phyloP scores from a whole-genome alignment of 2,329 filamentous ascomycete genomes.

The Torrubiella hemipterigena region DNA sequence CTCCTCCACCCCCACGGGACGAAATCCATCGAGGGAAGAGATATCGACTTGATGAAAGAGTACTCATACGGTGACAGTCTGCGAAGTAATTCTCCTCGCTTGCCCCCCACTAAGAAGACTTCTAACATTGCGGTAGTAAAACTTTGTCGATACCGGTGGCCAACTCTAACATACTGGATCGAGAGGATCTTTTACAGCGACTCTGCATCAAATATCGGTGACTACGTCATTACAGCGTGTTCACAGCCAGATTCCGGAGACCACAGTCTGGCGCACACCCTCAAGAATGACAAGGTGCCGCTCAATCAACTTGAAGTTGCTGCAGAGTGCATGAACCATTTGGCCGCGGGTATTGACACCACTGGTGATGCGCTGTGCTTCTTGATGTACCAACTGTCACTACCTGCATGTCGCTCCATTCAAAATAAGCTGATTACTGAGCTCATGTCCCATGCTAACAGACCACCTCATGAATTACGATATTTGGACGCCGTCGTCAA shows the following conservation, averaged over 20 bases:
- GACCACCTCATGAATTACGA: conserved; percentile 33
- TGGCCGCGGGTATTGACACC: conserved; percentile 61
- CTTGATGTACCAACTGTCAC: conserved; percentile 58
- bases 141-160: conserved; percentile 44
- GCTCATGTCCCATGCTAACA: conserved; percentile 25
- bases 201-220: conserved; percentile 20
- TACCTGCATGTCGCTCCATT: conserved; percentile 35
- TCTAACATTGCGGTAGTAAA: conserved; percentile 30
- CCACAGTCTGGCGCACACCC: conserved; percentile 46
- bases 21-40: conserved; percentile 40
- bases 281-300: conserved; percentile 34
- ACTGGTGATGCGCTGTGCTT: conserved; percentile 59
- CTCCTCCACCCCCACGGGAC: conserved; percentile 55
- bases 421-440: conserved; percentile 43
- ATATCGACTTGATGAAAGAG: conserved; percentile 56
- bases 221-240: conserved; percentile 44
- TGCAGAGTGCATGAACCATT: conserved; percentile 58
- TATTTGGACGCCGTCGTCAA: conserved; percentile 52
- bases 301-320: conserved; percentile 44
- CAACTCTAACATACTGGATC: conserved; percentile 19
- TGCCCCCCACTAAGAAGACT: conserved; percentile 2
- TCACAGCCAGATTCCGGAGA: conserved; percentile 30
- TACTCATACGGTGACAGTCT: conserved; percentile 55
- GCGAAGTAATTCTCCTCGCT: conserved; percentile 40
- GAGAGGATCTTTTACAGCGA: not conserved